These are phyloP conservation scores for Ophiostoma perfectum DNA, from an alignment of 2,329 filamentous ascomycete species.

Conservation along the genomic window DNA sequence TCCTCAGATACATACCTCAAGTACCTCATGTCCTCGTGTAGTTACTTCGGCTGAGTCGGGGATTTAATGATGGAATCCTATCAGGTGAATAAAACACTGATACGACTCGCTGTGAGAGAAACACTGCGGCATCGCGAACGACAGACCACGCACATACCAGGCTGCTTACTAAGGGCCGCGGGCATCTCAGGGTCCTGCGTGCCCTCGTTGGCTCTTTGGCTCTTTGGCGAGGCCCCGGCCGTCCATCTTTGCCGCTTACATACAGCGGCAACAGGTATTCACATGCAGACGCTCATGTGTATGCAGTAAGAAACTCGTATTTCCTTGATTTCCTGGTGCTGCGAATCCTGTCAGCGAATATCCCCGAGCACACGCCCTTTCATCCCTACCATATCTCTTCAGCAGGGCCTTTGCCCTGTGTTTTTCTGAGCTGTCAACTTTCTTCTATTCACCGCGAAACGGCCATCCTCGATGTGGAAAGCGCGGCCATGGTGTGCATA, in stretches of 20 bases:
- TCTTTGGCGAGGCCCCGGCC: not conserved
- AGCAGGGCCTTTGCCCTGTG: not conserved
- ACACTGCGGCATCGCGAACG: too few species aligned
- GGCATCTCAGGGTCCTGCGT: constrained; percentile 4
- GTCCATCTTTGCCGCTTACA: not conserved
- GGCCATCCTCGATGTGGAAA: not conserved
- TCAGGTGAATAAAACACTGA: too few species aligned
- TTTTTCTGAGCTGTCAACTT: constrained; percentile 2
- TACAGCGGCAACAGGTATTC: not conserved
- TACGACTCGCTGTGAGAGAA: too few species aligned
- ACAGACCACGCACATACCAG: too few species aligned
- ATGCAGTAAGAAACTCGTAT: not conserved
- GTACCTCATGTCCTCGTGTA: too few species aligned
- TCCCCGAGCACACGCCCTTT: not conserved
- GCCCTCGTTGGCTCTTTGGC: not conserved
- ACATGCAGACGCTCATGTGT: not conserved
- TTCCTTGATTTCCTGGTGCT: not conserved
- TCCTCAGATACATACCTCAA: too few species aligned
- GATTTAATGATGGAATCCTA: too few species aligned
- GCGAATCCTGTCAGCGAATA: not conserved
- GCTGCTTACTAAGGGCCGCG: too few species aligned
- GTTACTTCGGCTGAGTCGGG: too few species aligned
- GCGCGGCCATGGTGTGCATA: not conserved
- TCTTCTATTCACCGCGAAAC: not conserved
- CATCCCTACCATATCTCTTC: not conserved